Percentiles rank a stretch among this genome's conserved stretches.
These are phyloP conservation scores for Tolypocladium guangdongense DNA, from an alignment of 2,329 filamentous ascomycete species.

Conservation along the genomic window DNA sequence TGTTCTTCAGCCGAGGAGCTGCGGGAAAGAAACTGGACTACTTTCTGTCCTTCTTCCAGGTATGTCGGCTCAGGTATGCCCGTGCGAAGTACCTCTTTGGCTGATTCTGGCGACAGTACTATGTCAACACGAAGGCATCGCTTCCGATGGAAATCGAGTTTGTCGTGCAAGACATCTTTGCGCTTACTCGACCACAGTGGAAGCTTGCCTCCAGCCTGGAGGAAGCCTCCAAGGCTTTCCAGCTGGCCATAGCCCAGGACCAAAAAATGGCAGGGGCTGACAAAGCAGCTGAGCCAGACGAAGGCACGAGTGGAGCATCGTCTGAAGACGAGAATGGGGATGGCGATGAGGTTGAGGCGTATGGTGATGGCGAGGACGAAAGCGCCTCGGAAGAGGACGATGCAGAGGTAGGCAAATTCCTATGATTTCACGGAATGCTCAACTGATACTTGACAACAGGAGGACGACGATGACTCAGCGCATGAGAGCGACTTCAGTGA, in stretches of 20 bases:
- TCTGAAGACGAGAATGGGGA: constrained; percentile 70
- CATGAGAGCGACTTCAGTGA: constrained; percentile 62
- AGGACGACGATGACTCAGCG: constrained; percentile 37
- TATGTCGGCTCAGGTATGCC: constrained; percentile 16
- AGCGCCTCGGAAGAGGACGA: constrained; percentile 52
- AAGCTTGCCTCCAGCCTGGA: constrained; percentile 71
- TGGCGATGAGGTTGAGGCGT: constrained; percentile 51
- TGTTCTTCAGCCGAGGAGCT: constrained; percentile 88
- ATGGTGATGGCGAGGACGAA: constrained; percentile 49
- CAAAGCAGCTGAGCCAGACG: constrained; percentile 59
- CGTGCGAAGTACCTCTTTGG: not conserved
- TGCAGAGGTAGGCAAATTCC: constrained; percentile 33
- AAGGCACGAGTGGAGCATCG: constrained; percentile 55
- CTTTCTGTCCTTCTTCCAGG: constrained; percentile 90
- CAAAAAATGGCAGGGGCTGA: constrained; percentile 70
- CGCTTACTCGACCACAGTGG: constrained; percentile 81
- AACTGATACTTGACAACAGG: constrained; percentile 20
- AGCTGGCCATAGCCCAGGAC: constrained; percentile 79
- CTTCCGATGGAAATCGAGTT: constrained; percentile 97
- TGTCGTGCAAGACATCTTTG: constrained; percentile 84
- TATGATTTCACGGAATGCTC: not conserved
- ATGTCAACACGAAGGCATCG: constrained; percentile 80
- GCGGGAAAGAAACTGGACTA: constrained; percentile 97
- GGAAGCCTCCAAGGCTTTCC: constrained; percentile 74
- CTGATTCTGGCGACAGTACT: constrained; percentile 50